phyloP scores from a whole-genome alignment of 2,329 filamentous ascomycete genomes.

The Botrytis cinerea region DNA sequence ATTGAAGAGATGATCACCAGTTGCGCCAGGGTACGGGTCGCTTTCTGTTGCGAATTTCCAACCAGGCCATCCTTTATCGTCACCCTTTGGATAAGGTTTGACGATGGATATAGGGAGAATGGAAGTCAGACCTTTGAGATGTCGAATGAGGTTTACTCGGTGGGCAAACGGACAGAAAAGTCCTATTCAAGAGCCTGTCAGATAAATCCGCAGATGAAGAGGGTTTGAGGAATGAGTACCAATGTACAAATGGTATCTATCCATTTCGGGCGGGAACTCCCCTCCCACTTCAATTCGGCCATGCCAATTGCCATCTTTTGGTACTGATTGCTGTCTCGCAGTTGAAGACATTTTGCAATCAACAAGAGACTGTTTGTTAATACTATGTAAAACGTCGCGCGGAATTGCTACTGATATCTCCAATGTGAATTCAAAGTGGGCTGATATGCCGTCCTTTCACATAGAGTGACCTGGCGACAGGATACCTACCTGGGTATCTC shows the following conservation, averaged over 20 bases:
- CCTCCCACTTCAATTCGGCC: constrained; percentile 24
- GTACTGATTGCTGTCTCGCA: background rate
- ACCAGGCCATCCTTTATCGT: constrained; percentile 12
- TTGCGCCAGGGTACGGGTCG: constrained; percentile 15
- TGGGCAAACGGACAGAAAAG: constrained; percentile 51
- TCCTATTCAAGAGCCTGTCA: constrained; percentile 14
- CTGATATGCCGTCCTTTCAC: background rate
- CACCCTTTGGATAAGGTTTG: constrained; percentile 16
- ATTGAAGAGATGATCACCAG: constrained; percentile 36
- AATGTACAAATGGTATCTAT: constrained; percentile 58
- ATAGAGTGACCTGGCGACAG: background rate
- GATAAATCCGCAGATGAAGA: background rate
- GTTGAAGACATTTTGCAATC: background rate
- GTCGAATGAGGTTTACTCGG: constrained; percentile 79
- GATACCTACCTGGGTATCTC: too few species aligned
- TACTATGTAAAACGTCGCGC: background rate
- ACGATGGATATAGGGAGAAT: constrained; percentile 45
- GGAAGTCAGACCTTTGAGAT: constrained; percentile 87
- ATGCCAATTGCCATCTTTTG: constrained; percentile 15
- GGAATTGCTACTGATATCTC: background rate
- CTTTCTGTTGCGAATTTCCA: constrained; percentile 27
- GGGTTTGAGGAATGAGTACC: background rate
- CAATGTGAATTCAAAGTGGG: background rate
- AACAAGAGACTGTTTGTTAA: background rate
- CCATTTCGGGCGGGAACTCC: constrained; percentile 63